Evolutionary conservation across 2,329 filamentous ascomycete species (phyloP).

Genomic region (Aspergillus novoparasiticus): DNA sequence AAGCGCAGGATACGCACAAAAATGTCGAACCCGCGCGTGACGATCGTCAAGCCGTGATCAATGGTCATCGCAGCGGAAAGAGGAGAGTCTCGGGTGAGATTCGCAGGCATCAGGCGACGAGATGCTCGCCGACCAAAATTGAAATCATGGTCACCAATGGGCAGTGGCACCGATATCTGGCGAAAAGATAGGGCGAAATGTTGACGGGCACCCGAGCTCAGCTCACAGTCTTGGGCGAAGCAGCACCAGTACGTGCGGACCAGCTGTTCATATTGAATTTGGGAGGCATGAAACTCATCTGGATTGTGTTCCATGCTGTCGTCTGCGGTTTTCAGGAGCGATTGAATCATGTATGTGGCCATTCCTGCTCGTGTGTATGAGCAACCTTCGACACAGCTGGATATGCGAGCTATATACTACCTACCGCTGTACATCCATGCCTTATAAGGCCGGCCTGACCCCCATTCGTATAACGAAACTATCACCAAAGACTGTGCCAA

Average conservation of each 20-base stretch:
- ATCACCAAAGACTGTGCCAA: constrained; percentile 41
- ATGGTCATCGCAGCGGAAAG: constrained; percentile 30
- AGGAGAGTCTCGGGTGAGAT: constrained; percentile 27
- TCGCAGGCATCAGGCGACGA: constrained; percentile 31
- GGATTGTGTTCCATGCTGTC: constrained; percentile 41
- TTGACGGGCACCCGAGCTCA: constrained; percentile 40
- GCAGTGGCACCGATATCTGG: constrained; percentile 39
- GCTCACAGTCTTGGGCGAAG: constrained; percentile 41
- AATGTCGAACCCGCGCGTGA: constrained; percentile 41
- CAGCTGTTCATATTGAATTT: constrained; percentile 40
- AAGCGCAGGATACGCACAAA: constrained; percentile 40
- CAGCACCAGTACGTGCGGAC: constrained; percentile 43
- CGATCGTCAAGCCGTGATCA: constrained; percentile 37
- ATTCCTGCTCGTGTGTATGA: constrained; percentile 30
- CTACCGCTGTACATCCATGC: constrained; percentile 44
- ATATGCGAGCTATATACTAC: background rate
- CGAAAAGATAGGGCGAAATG: constrained; percentile 41
- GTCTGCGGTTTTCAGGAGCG: constrained; percentile 38
- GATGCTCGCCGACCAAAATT: constrained; percentile 31
- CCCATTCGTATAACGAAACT: constrained; percentile 41
- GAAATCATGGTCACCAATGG: constrained; percentile 40
- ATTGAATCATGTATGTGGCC: constrained; percentile 44
- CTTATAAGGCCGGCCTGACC: constrained; percentile 37
- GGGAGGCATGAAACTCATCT: constrained; percentile 35
- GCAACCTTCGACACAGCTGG: background rate